phyloP scores from a whole-genome alignment of 805 yeast genomes.

The Saccharomycopsis sp. region DNA sequence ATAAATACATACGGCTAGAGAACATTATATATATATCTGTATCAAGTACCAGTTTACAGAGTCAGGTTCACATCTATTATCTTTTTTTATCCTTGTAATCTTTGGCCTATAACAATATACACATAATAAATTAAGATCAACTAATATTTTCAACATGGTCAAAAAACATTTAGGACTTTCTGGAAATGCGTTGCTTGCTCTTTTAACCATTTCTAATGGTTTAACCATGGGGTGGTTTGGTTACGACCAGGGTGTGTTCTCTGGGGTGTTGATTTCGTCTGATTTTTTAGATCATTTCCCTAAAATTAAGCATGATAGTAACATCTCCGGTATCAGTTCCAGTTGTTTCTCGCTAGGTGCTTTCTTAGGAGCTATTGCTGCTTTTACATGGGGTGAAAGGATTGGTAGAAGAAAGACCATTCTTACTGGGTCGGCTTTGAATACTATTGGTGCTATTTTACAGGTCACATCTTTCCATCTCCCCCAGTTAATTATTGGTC shows the following conservation, averaged over 20 bases:
- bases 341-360: slow-evolving; percentile 67
- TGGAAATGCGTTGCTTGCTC: neutral
- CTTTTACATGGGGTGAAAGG: slow-evolving; percentile 48
- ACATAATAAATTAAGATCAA: neutral
- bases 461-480: slow-evolving; percentile 41
- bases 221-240: slow-evolving; percentile 35
- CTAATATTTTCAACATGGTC: neutral
- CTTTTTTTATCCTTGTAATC: no score
- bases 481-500: slow-evolving; percentile 46
- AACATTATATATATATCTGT: neutral
- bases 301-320: slow-evolving; percentile 48
- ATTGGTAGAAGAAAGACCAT: slow-evolving; percentile 60
- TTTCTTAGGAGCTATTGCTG: slow-evolving; percentile 59
- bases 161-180: slow-evolving; percentile 1
- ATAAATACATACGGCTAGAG: neutral
- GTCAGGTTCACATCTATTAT: no score
- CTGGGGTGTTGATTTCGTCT: slow-evolving; percentile 59
- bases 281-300: slow-evolving; percentile 52
- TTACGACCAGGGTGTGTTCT: slow-evolving; percentile 66
- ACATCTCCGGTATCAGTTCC: slow-evolving; percentile 36
- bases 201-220: neutral
- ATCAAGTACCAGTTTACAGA: neutral
- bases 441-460: slow-evolving; percentile 54
- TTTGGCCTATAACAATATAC: neutral
- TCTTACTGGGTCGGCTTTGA: slow-evolving; percentile 44